Base-by-base conservation (phyloP, 2,329 filamentous ascomycete species). In the Ceratocystiopsis brevicomis region DNA sequence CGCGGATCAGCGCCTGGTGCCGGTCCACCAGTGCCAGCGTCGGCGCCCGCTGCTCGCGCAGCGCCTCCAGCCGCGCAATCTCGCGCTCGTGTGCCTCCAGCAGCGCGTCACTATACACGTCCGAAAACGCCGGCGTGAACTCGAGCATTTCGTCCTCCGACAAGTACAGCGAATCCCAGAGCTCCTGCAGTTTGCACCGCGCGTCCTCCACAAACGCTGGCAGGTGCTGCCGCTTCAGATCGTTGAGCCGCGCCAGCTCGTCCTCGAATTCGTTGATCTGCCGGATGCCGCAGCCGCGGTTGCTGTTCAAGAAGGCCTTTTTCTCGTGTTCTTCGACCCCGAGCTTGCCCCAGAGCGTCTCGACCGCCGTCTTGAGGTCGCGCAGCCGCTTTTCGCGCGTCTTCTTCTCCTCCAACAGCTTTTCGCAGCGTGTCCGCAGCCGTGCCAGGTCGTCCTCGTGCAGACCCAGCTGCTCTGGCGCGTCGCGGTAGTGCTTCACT, bases 141-240 rank as follows among this genome's bases (percentile, higher is more conserved):
- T 95, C 87, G 45, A 96, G 74, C 87, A 96, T 96, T 63, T 98
- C 90, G 54, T 98, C 90, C 57, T 98, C 90, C 0, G 84, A 94
- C 56, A 92, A 87, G 64, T 90, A 96, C 1, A 98, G 65, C 0
- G 76, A 69, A 56, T 98, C 90, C 90, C 92, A 98, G 0, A 98
- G 73, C 55, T 92, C 87, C 59, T 96, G 88, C 12, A 98, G 70
- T 56, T 83, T 84, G 61, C 77, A 82, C 37, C 92, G 75, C 17
- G 88, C 81, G 63, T 98, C 90, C 58, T 96, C 90, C 12, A 98
- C 85, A 54, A 98, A 98, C 5, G 96, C 62, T 56, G 95, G 87
- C 49, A 98, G 68, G 54, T 98, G 95, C 58, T 98, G 84, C 53
- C 81, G 73, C 67, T 98, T 98, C 46, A 96, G 70, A 59, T 96